phyloP scores from a whole-genome alignment of 1,284 basidiomycete species.

The Boletus mariae region DNA sequence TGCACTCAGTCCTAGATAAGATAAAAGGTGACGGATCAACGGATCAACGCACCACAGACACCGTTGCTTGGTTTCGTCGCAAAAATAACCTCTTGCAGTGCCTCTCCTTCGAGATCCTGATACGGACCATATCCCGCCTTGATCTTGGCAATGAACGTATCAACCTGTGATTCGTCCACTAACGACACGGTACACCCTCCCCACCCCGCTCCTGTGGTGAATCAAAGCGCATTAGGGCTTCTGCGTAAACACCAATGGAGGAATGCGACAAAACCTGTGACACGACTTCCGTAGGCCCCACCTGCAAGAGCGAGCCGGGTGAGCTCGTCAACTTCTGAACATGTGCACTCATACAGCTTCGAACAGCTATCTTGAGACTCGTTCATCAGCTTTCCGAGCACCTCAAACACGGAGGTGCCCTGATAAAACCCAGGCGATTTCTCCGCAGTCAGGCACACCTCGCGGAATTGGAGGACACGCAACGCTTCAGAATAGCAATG shows the following conservation, averaged over 20 bases:
- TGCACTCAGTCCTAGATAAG: neutral
- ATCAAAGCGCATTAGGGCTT: neutral
- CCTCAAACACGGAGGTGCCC: constrained; percentile 34
- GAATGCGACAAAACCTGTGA: constrained; percentile 53
- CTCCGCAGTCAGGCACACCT: constrained; percentile 51
- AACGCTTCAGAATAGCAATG: constrained; percentile 77
- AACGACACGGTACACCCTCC: constrained; percentile 87
- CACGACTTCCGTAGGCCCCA: constrained; percentile 74
- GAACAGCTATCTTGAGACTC: constrained; percentile 71
- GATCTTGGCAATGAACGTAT: constrained; percentile 64
- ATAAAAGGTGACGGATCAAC: neutral
- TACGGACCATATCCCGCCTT: constrained; percentile 62
- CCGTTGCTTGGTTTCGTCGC: constrained; percentile 83
- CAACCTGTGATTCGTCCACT: constrained; percentile 65
- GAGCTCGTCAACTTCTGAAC: constrained; percentile 72
- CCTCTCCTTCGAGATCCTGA: constrained; percentile 54
- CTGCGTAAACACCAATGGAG: neutral
- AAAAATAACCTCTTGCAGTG: constrained; percentile 69
- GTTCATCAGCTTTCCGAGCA: constrained; percentile 75
- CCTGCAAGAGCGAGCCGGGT: constrained; percentile 55
- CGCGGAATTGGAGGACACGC: constrained; percentile 74
- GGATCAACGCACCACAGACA: constrained; percentile 63
- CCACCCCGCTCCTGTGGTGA: constrained; percentile 74
- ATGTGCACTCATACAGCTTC: constrained; percentile 73
- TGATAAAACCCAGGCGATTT: constrained; percentile 13